Evolutionary conservation across 805 yeast species (phyloP).

Genomic region (Tetrapisispora fleetii): DNA sequence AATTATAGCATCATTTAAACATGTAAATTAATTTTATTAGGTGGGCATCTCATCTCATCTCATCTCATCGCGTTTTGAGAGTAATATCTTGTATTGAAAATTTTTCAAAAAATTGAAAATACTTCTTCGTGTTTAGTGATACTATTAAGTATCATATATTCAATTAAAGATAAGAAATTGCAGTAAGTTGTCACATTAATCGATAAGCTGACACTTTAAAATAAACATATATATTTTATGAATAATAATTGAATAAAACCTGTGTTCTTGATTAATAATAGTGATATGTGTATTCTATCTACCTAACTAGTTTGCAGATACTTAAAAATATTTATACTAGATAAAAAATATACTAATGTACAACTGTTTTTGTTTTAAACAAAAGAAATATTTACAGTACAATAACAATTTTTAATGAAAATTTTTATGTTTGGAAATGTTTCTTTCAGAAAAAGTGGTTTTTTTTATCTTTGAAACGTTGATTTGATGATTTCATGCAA

Average conservation of each 20-base stretch:
- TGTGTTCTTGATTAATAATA: neutral
- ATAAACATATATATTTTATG: too few relatives aligned
- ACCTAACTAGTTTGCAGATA: slow-evolving; percentile 7
- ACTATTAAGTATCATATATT: too few relatives aligned
- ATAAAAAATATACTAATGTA: slow-evolving; percentile 7
- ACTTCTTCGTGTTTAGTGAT: neutral
- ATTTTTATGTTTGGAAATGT: slow-evolving; percentile 20
- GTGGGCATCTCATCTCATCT: neutral
- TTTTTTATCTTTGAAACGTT: slow-evolving; percentile 2
- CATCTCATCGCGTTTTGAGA: slow-evolving; percentile 23
- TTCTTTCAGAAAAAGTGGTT: slow-evolving; percentile 9
- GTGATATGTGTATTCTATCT: slow-evolving; percentile 11
- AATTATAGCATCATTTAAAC: too few relatives aligned
- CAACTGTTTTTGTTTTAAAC: slow-evolving; percentile 6
- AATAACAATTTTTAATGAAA: slow-evolving; percentile 8
- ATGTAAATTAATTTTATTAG: too few relatives aligned
- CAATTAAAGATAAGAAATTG: too few relatives aligned
- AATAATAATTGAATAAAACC: too few relatives aligned
- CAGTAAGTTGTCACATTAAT: too few relatives aligned
- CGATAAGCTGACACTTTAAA: too few relatives aligned
- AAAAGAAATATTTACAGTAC: neutral
- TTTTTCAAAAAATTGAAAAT: neutral
- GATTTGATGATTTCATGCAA: slow-evolving; percentile 4
- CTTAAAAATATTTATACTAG: slow-evolving; percentile 3
- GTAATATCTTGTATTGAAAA: neutral